Evolutionary conservation across 192 early-diverging fungal genomes (phyloP).

Genomic region (Bifiguratus adelaidae): DNA sequence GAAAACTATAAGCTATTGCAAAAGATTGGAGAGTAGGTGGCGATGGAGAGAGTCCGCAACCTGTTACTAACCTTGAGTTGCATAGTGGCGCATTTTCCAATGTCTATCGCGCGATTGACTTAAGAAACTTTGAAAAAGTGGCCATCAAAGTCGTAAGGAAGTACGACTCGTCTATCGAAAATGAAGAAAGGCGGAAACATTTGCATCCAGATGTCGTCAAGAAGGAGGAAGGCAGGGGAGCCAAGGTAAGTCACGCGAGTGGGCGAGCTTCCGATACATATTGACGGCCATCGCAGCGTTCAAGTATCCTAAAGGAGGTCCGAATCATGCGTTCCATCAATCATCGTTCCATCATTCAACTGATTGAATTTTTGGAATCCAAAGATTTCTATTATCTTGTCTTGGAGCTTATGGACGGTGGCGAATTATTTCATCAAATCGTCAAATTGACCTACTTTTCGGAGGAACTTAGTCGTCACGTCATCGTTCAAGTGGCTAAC

Average conservation of each 20-base stretch:
- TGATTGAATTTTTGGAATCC: conserved; percentile 70
- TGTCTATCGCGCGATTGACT: conserved; percentile 64
- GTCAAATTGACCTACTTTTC: conserved; percentile 74
- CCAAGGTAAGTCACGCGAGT: too few relatives aligned
- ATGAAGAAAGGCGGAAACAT: too few relatives aligned
- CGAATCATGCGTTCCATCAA: conserved; percentile 72
- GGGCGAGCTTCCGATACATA: too few relatives aligned
- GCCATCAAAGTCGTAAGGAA: conserved; percentile 82
- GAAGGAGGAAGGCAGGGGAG: too few relatives aligned
- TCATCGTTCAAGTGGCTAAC: conserved; percentile 79
- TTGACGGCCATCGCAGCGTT: conserved; percentile 40
- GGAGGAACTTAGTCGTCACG: conserved; percentile 66
- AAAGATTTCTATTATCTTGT: conserved; percentile 66
- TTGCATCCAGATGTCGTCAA: too few relatives aligned
- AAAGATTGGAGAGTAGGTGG: conserved; percentile 68
- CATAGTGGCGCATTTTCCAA: conserved; percentile 81
- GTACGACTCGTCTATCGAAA: too few relatives aligned
- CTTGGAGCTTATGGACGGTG: conserved; percentile 76
- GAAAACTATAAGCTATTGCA: conserved; percentile 37
- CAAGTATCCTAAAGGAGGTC: conserved; percentile 81
- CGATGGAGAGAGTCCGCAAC: too few relatives aligned
- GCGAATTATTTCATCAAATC: conserved; percentile 85
- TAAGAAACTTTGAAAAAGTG: conserved; percentile 46
- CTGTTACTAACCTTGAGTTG: too few relatives aligned
- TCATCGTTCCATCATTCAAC: conserved; percentile 65